Conservation (phyloP, 2,329 filamentous ascomycete genomes). For the Coniochaeta prunicola region DNA sequence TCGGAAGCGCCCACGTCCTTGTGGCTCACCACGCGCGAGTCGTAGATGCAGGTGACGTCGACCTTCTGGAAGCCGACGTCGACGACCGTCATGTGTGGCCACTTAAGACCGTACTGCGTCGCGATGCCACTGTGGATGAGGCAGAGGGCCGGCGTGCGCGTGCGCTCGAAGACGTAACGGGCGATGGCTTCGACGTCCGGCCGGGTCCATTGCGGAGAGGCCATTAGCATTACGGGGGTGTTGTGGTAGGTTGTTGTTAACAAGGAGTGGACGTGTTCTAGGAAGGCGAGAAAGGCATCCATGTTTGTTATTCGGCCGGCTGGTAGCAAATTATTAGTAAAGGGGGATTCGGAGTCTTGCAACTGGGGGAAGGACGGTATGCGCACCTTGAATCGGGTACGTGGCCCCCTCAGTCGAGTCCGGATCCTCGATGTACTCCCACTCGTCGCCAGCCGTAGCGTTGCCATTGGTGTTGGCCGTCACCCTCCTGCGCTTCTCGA, state of each 20-base stretch:
- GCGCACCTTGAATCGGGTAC: conserved; percentile 66
- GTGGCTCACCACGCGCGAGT: conserved; percentile 67
- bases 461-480: conserved; percentile 9
- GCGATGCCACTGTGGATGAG: conserved; percentile 85
- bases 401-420: conserved; percentile 83
- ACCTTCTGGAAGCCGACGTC: conserved; percentile 91
- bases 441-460: conserved; percentile 39
- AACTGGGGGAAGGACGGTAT: neutral
- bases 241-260: conserved; percentile 93
- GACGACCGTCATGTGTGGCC: conserved; percentile 73
- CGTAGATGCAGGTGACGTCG: conserved; percentile 83
- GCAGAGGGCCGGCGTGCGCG: conserved; percentile 86
- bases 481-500: conserved; percentile 56
- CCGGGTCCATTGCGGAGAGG: conserved; percentile 83
- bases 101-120: conserved; percentile 73
- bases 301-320: conserved; percentile 83
- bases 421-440: conserved; percentile 79
- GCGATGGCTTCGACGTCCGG: conserved; percentile 82
- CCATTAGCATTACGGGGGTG: conserved; percentile 85
- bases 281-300: conserved; percentile 86
- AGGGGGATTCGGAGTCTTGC: conserved; percentile 2
- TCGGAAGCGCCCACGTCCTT: conserved; percentile 50
- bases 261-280: conserved; percentile 84
- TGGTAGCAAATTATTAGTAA: conserved; percentile 14
- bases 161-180: conserved; percentile 95